These are phyloP conservation scores for Pezicula rhizophila DNA, from an alignment of 2,329 filamentous ascomycete genomes.

Conservation along the genomic window DNA sequence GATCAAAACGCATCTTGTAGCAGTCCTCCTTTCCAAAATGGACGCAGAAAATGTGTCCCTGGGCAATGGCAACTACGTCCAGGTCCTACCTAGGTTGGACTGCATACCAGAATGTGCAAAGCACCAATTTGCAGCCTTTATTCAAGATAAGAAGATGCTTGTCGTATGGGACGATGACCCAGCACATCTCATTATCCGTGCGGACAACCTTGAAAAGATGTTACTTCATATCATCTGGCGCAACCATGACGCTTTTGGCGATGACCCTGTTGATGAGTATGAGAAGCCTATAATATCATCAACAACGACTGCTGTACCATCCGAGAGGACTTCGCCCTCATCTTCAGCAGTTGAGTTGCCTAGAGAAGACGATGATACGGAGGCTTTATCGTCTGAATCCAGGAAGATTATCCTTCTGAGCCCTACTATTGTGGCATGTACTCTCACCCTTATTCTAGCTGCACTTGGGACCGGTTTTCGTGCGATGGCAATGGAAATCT, in stretches of 20 bases:
- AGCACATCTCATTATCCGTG: constrained; percentile 46
- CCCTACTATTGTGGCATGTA: constrained; percentile 45
- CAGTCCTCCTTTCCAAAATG: constrained; percentile 46
- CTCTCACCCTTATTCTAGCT: constrained; percentile 43
- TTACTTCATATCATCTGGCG: constrained; percentile 55
- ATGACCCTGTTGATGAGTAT: constrained; percentile 25
- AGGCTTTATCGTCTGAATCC: constrained; percentile 28
- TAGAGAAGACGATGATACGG: constrained; percentile 17
- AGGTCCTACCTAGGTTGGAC: constrained; percentile 52
- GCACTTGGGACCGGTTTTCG: constrained; percentile 53
- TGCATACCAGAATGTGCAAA: constrained; percentile 54
- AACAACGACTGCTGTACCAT: constrained; percentile 10
- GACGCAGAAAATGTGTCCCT: constrained; percentile 51
- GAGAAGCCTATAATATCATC: constrained; percentile 13
- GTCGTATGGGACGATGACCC: constrained; percentile 61
- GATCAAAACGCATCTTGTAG: constrained; percentile 58
- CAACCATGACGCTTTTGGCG: constrained; percentile 32
- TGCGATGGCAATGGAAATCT: constrained; percentile 46
- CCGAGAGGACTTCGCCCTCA: constrained; percentile 22
- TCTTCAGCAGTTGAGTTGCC: not conserved
- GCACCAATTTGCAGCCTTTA: constrained; percentile 61
- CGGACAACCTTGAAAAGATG: constrained; percentile 43
- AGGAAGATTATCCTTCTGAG: constrained; percentile 50
- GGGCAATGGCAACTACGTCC: constrained; percentile 50
- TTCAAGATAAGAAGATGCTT: constrained; percentile 50